Base-by-base conservation (phyloP, 176 grass and related monocot species). In the Microstegium vimineum region DNA sequence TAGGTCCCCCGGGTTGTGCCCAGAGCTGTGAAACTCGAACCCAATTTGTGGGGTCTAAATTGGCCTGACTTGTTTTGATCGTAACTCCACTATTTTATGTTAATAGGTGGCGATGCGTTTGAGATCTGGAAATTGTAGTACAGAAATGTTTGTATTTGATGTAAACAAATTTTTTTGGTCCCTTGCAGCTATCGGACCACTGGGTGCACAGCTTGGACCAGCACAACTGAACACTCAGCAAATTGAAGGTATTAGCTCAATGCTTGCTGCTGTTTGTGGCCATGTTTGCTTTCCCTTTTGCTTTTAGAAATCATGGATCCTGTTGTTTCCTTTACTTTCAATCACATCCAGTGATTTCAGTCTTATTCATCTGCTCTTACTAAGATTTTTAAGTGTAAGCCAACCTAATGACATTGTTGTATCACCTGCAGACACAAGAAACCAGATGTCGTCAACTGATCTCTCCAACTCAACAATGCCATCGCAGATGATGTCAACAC, bases 221-320 rank as follows among this genome's bases (percentile, higher is more conserved):
- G 64, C 34, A 15, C 82, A 82, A 79, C 68, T 65, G 62, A 91
- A 85, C 62, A 66, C 34, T 73, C 78, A 86, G 33, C 86, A 80
- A 80, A 71, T 42, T 75, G 66, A 84, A 89, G 84, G 90, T 92
- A 74, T 70, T 35, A 56, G 66, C 62, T 73, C 32, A 83, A 69
- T 71, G 25, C 8, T 86, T 85, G 6, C 62, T 61, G 46, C 41
- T 73, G 40, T 86, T 61, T 62, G 18, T 80, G 46, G 46, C 47
- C 15, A 4, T 38, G 17, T 79, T 78, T 46, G 63, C 28, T 82
- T 46, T 64, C 4, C 20, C 9, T 25, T 59, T 25, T 59, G 56
- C n/a, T 60, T 35, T 18, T 66, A 34, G 26, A 37, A 84, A 56
- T 73, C 20, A 37, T 47, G 14, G 42, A 64, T 38, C 37, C 51